Evolutionary conservation across 75 land plant genomes (phyloP).

Genomic region (Isoetes taiwanensis): DNA sequence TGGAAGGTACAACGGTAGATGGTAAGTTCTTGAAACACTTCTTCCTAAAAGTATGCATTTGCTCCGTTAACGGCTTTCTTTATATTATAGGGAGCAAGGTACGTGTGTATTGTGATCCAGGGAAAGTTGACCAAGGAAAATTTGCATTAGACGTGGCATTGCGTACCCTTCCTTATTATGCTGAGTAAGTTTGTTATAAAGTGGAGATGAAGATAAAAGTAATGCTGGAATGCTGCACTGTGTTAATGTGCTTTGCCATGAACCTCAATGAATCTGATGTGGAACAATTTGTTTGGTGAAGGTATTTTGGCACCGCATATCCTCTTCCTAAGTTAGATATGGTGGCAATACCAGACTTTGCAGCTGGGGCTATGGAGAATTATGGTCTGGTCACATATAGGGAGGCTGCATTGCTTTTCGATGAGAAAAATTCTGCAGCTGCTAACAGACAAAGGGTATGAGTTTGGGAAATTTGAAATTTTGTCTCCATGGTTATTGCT

Average conservation of each 20-base stretch:
- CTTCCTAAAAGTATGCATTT: neutral
- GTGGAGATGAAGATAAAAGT: neutral
- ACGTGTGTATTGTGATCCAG: slow-evolving; percentile 76
- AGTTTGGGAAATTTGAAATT: neutral
- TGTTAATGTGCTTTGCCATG: neutral
- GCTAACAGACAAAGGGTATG: slow-evolving; percentile 84
- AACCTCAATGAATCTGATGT: neutral
- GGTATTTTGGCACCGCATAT: slow-evolving; percentile 80
- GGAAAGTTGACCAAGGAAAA: slow-evolving; percentile 74
- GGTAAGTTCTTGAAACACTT: slow-evolving; percentile 31
- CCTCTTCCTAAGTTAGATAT: slow-evolving; percentile 88
- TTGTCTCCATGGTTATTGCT: neutral
- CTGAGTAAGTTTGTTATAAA: slow-evolving; percentile 28
- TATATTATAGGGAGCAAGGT: slow-evolving; percentile 46
- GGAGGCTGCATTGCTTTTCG: slow-evolving; percentile 84
- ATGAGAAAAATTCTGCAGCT: slow-evolving; percentile 84
- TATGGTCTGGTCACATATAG: slow-evolving; percentile 95
- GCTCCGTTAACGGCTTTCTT: neutral
- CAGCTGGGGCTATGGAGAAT: slow-evolving; percentile 99
- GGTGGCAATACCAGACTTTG: slow-evolving; percentile 96
- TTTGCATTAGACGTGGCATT: slow-evolving; percentile 87
- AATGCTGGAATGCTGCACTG: neutral
- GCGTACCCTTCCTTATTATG: slow-evolving; percentile 62
- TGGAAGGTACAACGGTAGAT: slow-evolving; percentile 58
- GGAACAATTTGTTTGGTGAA: slow-evolving; percentile 10